Conservation (phyloP, 768 basidiomycete species). For the Lentinula detonsa region DNA sequence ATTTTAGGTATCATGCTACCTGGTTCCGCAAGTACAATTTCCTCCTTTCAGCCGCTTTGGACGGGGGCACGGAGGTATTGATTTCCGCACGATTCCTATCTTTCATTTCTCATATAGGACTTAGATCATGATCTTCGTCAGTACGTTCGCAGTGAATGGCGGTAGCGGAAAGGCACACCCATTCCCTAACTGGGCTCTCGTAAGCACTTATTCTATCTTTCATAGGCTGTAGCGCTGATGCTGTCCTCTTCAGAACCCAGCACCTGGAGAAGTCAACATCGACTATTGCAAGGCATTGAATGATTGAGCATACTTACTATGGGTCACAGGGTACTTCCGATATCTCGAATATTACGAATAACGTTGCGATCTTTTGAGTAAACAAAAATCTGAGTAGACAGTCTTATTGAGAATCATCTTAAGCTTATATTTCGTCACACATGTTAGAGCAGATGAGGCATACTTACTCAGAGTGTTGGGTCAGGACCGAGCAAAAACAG, state of each 20-base stretch:
- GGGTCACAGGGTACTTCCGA: background rate
- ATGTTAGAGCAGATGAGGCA: too few species aligned
- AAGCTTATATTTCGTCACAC: too few species aligned
- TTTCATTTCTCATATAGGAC: background rate
- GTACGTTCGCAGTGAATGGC: constrained; percentile 11
- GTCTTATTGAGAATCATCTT: too few species aligned
- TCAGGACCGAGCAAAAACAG: too few species aligned
- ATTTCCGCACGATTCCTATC: background rate
- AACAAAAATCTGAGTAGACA: too few species aligned
- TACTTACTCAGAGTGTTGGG: too few species aligned
- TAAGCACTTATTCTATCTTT: background rate
- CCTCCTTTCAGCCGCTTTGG: constrained; percentile 10
- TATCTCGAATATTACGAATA: background rate
- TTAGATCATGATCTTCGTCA: constrained; percentile 12
- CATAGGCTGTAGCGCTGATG: background rate
- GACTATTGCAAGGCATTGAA: constrained; percentile 6
- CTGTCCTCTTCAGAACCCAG: background rate
- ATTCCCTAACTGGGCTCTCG: constrained; percentile 11
- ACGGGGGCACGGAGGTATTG: constrained; percentile 7
- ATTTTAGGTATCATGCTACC: constrained; percentile 17
- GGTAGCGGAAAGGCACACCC: constrained; percentile 8
- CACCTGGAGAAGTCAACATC: background rate
- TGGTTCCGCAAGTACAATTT: constrained; percentile 33
- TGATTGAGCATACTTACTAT: background rate
- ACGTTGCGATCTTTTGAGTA: background rate